These are phyloP conservation scores for Glomus cerebriforme DNA, from an alignment of 192 early-diverging fungal species.

Conservation along the genomic window DNA sequence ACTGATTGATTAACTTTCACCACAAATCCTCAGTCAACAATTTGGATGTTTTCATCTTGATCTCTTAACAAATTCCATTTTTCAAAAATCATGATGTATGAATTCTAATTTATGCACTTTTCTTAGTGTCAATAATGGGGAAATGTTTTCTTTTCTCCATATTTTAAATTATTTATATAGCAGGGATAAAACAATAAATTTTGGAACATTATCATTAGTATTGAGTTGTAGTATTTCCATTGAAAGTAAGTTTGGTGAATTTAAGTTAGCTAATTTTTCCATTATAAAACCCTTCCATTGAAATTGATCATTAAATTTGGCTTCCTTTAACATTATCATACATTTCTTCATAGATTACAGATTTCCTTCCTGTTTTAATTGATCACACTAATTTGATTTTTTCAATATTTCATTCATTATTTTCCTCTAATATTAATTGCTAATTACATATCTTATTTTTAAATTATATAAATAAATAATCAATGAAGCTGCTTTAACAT, in stretches of 20 bases:
- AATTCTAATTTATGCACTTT: background rate
- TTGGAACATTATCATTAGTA: background rate
- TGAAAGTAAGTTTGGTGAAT: background rate
- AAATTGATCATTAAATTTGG: background rate
- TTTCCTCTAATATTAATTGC: too few relatives aligned
- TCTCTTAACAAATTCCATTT: constrained; percentile 12
- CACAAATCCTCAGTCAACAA: background rate
- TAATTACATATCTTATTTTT: too few relatives aligned
- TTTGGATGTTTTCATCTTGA: background rate
- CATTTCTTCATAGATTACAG: background rate
- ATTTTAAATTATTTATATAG: background rate
- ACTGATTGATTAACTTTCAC: background rate
- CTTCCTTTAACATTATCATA: background rate
- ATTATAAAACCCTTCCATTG: background rate
- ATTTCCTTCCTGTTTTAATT: background rate
- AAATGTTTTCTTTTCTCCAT: background rate
- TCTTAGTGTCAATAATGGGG: background rate
- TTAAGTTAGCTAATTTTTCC: background rate
- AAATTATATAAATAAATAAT: too few relatives aligned
- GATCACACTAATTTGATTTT: background rate
- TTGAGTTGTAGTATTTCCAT: background rate
- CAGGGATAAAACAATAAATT: background rate
- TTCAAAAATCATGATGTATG: background rate
- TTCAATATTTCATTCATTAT: too few relatives aligned
- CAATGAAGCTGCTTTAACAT: too few relatives aligned